Base-by-base conservation (phyloP, 495 filamentous ascomycete genomes). In the Bathelium albidoporum region DNA sequence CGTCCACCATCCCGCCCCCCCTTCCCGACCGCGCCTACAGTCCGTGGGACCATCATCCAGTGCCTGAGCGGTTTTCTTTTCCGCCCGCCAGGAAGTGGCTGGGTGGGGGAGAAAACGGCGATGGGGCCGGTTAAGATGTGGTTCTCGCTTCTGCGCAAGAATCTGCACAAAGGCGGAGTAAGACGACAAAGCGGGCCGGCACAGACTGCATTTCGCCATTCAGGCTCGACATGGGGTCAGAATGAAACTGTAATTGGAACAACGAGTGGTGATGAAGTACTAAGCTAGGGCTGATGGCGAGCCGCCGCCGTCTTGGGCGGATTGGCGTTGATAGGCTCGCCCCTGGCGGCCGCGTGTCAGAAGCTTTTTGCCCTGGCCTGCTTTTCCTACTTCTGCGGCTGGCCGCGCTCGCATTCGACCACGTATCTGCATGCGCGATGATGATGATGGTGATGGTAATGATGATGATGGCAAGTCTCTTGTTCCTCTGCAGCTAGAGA, bases 281-380 rank as follows among this genome's bases (percentile, higher is more conserved):
- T 55, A 24, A 55, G 24, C 49, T n/a, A 20, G 43, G 43, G 43
- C 43, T 49, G 43, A 49, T 18, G 3, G 11, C 43, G 43, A n/a
- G 22, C 9, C 2, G 49, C 49, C 49, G 49, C 12, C 1, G 12
- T 55, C 22, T 20, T 55, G 20, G 43, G n/a, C 43, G 43, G 9
- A 18, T 3, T 49, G 43, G 11, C n/a, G 10, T 3, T 49, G 43
- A 49, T 55, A 55, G 49, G 49, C 16, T 29, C 49, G 29, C 49
- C 49, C 49, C 49, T 55, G 49, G 16, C 5, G 49, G 49, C 20
- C 49, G 49, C 49, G 49, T 55, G 49, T 55, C 49, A 55, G 49
- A 29, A 12, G 5, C 29, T 28, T 55, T 55, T 26, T 5, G 49
- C 49, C 9, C 16, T 10, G 22, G n/a, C n/a, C 12, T 55, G 5